Conservation (phyloP, 2,329 filamentous ascomycete genomes). For the Ophiobolus disseminans region DNA sequence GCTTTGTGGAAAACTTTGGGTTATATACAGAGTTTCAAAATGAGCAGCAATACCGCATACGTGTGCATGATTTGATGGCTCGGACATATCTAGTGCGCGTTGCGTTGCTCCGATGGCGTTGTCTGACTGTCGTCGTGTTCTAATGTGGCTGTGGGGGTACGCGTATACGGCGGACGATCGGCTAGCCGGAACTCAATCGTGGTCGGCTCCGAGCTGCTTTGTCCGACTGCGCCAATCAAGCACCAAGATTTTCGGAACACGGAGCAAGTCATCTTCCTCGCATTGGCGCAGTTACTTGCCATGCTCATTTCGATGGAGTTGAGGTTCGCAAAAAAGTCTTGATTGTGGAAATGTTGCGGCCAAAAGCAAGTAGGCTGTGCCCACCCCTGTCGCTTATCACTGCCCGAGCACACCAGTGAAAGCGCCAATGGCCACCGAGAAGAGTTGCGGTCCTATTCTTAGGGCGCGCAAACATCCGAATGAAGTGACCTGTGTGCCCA, state of each 20-base stretch:
- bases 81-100: too few species aligned
- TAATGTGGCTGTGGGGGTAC: not conserved
- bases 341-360: not conserved
- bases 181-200: not conserved
- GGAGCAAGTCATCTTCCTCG: not conserved
- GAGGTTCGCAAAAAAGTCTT: not conserved
- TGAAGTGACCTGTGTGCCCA: not conserved
- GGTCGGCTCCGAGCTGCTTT: not conserved
- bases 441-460: not conserved
- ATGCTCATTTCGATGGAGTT: not conserved
- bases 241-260: too few species aligned
- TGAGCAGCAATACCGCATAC: too few species aligned
- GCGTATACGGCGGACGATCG: not conserved
- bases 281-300: not conserved
- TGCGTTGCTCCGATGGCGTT: not conserved
- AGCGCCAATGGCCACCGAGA: not conserved
- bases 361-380: slow-evolving; percentile 1
- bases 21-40: too few species aligned
- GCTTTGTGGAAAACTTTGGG: too few species aligned
- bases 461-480: not conserved
- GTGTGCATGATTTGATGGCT: too few species aligned
- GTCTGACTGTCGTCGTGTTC: not conserved
- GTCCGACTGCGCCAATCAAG: not conserved
- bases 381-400: not conserved
- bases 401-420: slow-evolving; percentile 1